Conservation (phyloP, 371 early-diverging fungal genomes). For the Syncephalastrum sp. region DNA sequence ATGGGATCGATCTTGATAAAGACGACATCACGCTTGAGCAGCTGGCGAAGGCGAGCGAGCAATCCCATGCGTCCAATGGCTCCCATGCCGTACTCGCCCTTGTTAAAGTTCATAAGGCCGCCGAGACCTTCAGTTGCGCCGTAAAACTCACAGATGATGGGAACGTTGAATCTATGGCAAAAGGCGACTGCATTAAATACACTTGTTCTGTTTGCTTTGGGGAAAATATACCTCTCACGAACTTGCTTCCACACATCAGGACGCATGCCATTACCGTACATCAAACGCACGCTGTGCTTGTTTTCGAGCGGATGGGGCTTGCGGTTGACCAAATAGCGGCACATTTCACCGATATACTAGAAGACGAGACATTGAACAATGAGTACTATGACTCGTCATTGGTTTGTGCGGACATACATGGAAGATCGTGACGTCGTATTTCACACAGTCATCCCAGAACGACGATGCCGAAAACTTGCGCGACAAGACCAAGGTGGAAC, state of each 20-base stretch:
- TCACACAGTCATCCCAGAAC: conserved; percentile 50
- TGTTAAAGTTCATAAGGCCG: conserved; percentile 48
- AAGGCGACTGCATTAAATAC: neutral
- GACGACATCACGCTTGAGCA: conserved; percentile 8
- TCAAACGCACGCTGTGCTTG: conserved; percentile 45
- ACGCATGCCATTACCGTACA: conserved; percentile 71
- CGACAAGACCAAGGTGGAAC: conserved; percentile 40
- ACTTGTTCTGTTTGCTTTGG: too few relatives aligned
- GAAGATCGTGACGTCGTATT: conserved; percentile 40
- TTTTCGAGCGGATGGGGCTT: conserved; percentile 50
- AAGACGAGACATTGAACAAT: neutral
- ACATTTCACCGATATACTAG: conserved; percentile 71
- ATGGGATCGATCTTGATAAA: conserved; percentile 39
- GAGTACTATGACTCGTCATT: neutral
- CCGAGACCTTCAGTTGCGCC: conserved; percentile 42
- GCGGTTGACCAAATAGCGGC: conserved; percentile 57
- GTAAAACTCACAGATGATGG: conserved; percentile 53
- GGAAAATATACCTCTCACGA: conserved; percentile 18
- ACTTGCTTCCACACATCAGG: conserved; percentile 64
- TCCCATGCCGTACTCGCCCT: conserved; percentile 43
- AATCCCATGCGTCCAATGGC: conserved; percentile 50
- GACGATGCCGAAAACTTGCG: conserved; percentile 50
- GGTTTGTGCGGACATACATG: conserved; percentile 15
- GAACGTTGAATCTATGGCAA: conserved; percentile 36
- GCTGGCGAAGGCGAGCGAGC: conserved; percentile 15